Conservation (phyloP, 345 rosid genomes). For the Barbarea vulgaris region DNA sequence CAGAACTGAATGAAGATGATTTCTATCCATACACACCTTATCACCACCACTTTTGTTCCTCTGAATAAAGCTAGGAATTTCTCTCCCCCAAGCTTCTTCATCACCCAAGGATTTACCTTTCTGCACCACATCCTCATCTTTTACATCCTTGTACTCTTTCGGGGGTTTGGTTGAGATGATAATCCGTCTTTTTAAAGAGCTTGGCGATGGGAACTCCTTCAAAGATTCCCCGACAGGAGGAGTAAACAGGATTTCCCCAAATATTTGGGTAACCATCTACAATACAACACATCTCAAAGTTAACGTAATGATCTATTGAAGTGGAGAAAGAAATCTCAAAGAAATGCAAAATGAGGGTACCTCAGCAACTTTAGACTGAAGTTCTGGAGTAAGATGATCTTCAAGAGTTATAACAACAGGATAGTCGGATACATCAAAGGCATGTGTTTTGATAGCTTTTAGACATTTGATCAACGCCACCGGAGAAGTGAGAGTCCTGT, state of each 20-base stretch:
- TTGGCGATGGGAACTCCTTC: slow-evolving; percentile 77
- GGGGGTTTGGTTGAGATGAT: slow-evolving; percentile 91
- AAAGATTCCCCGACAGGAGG: slow-evolving; percentile 66
- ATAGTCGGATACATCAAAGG: slow-evolving; percentile 71
- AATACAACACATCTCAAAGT: slow-evolving; percentile 17
- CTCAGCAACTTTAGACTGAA: slow-evolving; percentile 82
- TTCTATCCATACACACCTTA: slow-evolving; percentile 21
- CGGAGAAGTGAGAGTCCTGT: slow-evolving; percentile 79
- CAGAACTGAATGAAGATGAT: slow-evolving; percentile 16
- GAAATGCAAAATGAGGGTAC: slow-evolving; percentile 40
- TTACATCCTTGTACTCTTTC: slow-evolving; percentile 58
- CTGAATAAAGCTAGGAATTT: slow-evolving; percentile 53
- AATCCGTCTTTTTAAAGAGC: slow-evolving; percentile 56
- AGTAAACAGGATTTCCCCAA: slow-evolving; percentile 70
- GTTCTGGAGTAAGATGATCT: slow-evolving; percentile 82
- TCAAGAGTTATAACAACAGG: slow-evolving; percentile 86
- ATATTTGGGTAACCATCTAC: slow-evolving; percentile 77
- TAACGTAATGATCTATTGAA: neutral
- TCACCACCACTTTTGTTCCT: slow-evolving; percentile 19
- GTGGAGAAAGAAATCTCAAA: neutral
- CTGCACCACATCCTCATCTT: slow-evolving; percentile 34
- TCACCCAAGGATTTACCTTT: slow-evolving; percentile 53
- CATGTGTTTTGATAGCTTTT: slow-evolving; percentile 69
- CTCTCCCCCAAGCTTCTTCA: slow-evolving; percentile 85
- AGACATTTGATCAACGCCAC: slow-evolving; percentile 74